Base-by-base conservation (phyloP, 106 monocot genomes). In the Dioscorea dumetorum region DNA sequence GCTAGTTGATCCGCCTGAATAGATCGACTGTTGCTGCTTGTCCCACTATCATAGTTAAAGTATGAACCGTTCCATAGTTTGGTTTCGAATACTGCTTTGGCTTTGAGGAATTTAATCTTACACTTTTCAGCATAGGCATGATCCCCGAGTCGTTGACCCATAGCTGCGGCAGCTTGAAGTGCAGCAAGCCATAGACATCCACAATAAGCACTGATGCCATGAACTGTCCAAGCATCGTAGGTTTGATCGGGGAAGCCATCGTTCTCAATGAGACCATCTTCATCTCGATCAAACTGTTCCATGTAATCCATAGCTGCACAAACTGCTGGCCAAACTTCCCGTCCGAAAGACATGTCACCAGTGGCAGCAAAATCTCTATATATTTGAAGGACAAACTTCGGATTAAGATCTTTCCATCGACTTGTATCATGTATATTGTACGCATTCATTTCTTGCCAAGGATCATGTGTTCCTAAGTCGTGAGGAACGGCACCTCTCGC, bases 241-340 rank as follows among this genome's bases (percentile, higher is more conserved):
- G 99, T 99, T 64, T 99, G 99, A 81, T 99, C 99, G 5, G 99
- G 99, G 52, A 99, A 99, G n/a, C 99, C 99, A 76, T 99, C 99
- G 48, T 99, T 99, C 73, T 99, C 99, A 28, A 99, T 85, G 24
- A 99, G 81, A n/a, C 93, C 93, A 71, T 99, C 99, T 48, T 77
- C 87, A 32, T 99, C 99, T n/a, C 83, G 87, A 74, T 99, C 99
- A 67, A 99, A 99, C 54, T 92, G 92, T 22, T 89, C 85, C 99
- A 99, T 93, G 68, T 93, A 99, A 8, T 93, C 93, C 59, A 99
- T 90, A 3, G 93, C 99, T 63, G 90, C 86, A 75, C 82, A 67
- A 17, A 99, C 99, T 21, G 99, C 84, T 3, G 97, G 90, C 81
- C 81, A 99, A 2, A 99, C 97, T 63, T 88, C 88, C 69, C 84